Base-by-base conservation (phyloP, 108 stramenopile species). In the Nitzschia inconspicua region DNA sequence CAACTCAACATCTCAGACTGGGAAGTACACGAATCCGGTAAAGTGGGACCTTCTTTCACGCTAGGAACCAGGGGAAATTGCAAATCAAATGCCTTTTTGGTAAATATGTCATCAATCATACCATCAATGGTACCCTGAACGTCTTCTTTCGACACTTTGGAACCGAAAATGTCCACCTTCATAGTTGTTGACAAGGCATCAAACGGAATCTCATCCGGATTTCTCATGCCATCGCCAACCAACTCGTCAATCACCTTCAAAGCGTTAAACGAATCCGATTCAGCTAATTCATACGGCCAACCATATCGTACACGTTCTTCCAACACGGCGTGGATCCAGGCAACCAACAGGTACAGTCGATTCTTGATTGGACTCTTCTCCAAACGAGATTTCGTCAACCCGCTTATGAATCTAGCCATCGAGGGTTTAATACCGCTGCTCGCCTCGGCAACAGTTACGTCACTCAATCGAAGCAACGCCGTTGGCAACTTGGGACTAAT, bases 201-300 rank as follows among this genome's bases (percentile, higher is more conserved):
- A 88, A 89, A 94, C 13, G 93, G 93, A 34, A 94, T 68, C 58
- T 86, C 79, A 42, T 87, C 89, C 8, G 87, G 87, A 40, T 89
- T 83, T 3, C 85, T 43, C 46, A 67, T 79, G 53, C 59, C 64
- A 3, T 40, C 57, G 28, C 48, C 59, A 20, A 94, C 71, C 49
- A 89, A 72, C 24, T 84, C 60, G 70, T 94, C 93, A 54, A 94
- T 89, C 16, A 89, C 93, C 67, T 94, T 89, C 22, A 98, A 57
- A 1, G 95, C 97, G 61, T 95, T 93, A 26, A 59, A 54, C 7
- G 95, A 92, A 69, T 98, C 99, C 3, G 96, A 92, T 61, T 98
- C 98, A 27, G 91, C 95, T 67, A 97, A 97, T 46, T 97, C 97
- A 60, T 98, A 97, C 26, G 88, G 85, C 97, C 97, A 99, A 7